Base-by-base conservation (phyloP, 2,329 filamentous ascomycete species). In the Canariomyces notabilis region DNA sequence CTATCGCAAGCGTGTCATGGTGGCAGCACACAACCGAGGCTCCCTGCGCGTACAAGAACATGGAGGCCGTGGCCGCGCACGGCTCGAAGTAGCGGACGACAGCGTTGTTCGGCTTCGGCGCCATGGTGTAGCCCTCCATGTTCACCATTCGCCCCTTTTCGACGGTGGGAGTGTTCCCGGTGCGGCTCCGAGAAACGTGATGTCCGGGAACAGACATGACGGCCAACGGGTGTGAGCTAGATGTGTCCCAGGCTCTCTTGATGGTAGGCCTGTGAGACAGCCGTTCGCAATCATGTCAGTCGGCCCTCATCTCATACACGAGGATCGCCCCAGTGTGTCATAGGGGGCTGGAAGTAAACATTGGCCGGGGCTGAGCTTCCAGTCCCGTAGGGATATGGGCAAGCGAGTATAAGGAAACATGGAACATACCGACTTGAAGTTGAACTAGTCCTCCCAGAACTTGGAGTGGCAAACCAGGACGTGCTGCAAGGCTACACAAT, bases 1-100 rank as follows among this genome's bases (percentile, higher is more conserved):
- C 91, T 55, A 97, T 84, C 15, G 86, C 87, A 44, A 98, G 71
- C 3, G 87, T 95, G 63, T 97, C 91, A 68, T 97, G 91, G 60
- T 95, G 89, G 23, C 91, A 82, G 64, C 89, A 93, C 19, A 96
- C 76, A 48, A 98, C 82, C 6, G 83, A 80, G 43, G 82, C 83
- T 23, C 88, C 86, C 64, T 97, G 79, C 19, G 89, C 83, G 67
- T 94, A 96, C 20, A 98, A 77, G 55, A 98, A 85, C 72, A 93
- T 86, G 19, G 89, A 88, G 2, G 87, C 88, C 4, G 93, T 97
- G 22, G 93, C 89, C 15, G 89, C 89, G 65, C 87, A 94, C 48
- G 93, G 87, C 58, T 93, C 86, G 57, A 96, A 89, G 51, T 82
- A 77, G 57, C 72, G 74, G 52, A 71, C 62, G 19, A 74, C 65